Conservation (phyloP, 495 filamentous ascomycete genomes). For the Penicillium fimorum region DNA sequence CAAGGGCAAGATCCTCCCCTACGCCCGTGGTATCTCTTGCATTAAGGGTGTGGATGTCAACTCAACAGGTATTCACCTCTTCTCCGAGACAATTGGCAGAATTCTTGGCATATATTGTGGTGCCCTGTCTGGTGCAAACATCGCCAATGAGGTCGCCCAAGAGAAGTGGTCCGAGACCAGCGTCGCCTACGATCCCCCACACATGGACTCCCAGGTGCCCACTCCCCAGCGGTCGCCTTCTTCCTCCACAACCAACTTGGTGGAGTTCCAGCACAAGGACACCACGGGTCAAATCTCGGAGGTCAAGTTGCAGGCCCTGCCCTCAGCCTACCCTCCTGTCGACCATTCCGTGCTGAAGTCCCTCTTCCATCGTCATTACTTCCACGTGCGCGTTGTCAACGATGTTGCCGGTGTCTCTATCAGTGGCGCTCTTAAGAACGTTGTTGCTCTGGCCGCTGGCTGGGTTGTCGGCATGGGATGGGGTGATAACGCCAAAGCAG, state of each 20-base stretch:
- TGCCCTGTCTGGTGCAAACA: constrained; percentile 93
- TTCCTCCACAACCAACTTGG: constrained; percentile 56
- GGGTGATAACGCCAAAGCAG: constrained; percentile 97
- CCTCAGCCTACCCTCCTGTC: constrained; percentile 74
- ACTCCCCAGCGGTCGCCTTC: constrained; percentile 60
- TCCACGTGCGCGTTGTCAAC: constrained; percentile 87
- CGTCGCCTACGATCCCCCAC: constrained; percentile 90
- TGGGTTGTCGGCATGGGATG: constrained; percentile 95
- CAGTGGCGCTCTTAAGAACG: constrained; percentile 94
- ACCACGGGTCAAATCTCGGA: constrained; percentile 58
- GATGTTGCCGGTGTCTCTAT: constrained; percentile 97
- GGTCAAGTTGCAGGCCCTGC: constrained; percentile 68
- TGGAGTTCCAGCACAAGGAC: constrained; percentile 63
- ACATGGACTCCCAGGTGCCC: constrained; percentile 71
- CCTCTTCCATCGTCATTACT: constrained; percentile 96
- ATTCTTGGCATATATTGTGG: constrained; percentile 94
- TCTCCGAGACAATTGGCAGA: constrained; percentile 92
- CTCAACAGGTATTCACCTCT: constrained; percentile 75
- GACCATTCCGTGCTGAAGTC: constrained; percentile 74
- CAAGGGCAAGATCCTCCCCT: constrained; percentile 84
- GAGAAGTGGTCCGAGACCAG: constrained; percentile 98
- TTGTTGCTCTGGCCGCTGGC: constrained; percentile 90
- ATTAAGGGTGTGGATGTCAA: constrained; percentile 97
- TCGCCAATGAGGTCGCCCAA: constrained; percentile 88
- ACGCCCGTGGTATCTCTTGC: constrained; percentile 90